Base-by-base conservation (phyloP, 1,284 basidiomycete genomes). In the Ganoderma lucidum region DNA sequence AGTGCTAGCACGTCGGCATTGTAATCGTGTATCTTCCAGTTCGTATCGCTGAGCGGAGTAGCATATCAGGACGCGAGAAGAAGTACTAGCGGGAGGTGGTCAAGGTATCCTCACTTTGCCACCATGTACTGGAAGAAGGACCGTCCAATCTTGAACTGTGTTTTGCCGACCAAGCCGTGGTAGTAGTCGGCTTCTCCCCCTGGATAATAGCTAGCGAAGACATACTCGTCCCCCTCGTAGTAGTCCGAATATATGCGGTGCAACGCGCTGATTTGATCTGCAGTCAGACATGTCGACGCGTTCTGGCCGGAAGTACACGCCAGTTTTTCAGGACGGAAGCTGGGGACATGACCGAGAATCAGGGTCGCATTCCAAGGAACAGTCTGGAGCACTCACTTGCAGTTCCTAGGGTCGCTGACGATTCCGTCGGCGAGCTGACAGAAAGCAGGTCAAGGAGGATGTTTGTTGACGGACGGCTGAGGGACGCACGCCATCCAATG, bases 401-500 rank as follows among this genome's bases (percentile, higher is more conserved):
- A 82, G 17, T 69, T 70, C 51, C 75, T 75, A 1, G 81, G 81
- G 55, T 81, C 77, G 61, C 75, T 78, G 64, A 81, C 78, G 69
- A 81, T 78, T 3, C 79, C 78, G 66, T 82, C 81, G 2, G 62
- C 63, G 15, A 78, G 60, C 76, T 78, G 59, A 30, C 62, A 60
- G 19, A 35, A 61, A 55, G 1, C 6, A 30, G 51, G 6, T 62
- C 42, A 55, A 37, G 56, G 8, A 32, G 53, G 32, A 58, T 35
- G 19, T 9, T 32, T 12, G 64, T 15, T 9, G 28, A 53, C 1
- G 6, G 15, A 56, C 44, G 44, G 32, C 10, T 5, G 30, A 35
- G 28, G 51, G 23, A 70, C 75, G 30, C 44, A 81, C 77, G 28
- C 80, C 80, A 66, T 80, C 79, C 6, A 78, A 66, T 9, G 65